These are phyloP conservation scores for Noccaea bulbosa DNA, from an alignment of 345 rosid genomes.

Conservation along the genomic window DNA sequence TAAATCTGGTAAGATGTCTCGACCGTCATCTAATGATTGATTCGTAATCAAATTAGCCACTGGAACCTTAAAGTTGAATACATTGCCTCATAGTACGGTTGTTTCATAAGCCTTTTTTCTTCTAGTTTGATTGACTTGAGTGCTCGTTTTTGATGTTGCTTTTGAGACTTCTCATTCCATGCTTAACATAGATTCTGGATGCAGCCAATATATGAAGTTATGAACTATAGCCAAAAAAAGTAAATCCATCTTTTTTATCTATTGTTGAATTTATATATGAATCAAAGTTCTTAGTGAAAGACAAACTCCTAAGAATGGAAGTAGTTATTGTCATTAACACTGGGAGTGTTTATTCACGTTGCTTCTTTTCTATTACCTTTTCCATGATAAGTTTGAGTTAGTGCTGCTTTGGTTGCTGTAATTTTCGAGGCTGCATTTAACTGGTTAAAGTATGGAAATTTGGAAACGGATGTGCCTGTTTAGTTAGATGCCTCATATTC, in stretches of 20 bases:
- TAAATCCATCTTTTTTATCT: background rate
- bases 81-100: slow-evolving; percentile 1
- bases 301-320: background rate
- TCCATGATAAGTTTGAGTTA: background rate
- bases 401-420: background rate
- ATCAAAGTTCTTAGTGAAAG: background rate
- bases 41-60: background rate
- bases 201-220: background rate
- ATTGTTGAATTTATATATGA: slow-evolving; percentile 10
- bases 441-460: background rate
- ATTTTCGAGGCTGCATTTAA: background rate
- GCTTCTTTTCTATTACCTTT: slow-evolving; percentile 9
- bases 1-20: slow-evolving; percentile 68
- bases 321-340: background rate
- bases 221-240: background rate
- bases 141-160: slow-evolving; percentile 14
- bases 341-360: background rate
- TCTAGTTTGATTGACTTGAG: background rate
- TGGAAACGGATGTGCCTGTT: background rate
- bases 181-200: background rate
- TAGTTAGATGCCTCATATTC: background rate
- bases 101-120: background rate
- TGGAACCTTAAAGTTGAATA: background rate
- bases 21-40: slow-evolving; percentile 9
- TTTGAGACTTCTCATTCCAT: slow-evolving; percentile 3